Evolutionary conservation across 2,329 filamentous ascomycete genomes (phyloP), one percentile per base, ranked within the genome.

Genomic region (Ophiocordyceps australis): DNA sequence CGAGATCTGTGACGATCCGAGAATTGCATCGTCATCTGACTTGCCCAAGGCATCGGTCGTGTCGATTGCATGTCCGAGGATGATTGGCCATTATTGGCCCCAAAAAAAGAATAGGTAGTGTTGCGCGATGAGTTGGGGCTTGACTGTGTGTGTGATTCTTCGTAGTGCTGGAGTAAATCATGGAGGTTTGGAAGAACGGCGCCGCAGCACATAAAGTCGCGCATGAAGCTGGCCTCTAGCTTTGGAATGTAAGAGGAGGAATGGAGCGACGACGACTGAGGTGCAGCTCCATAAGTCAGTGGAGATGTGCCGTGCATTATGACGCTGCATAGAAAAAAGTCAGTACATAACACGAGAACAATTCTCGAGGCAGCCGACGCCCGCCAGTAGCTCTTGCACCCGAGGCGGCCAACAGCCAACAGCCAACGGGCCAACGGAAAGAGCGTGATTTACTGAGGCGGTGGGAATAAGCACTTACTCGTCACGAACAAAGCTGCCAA

Each of bases 241-340:
- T 93, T 94, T 8, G 85, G 86, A 2, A 94, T 67, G 47, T 95
- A 95, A 15, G 89, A 95, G 6, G 85, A 92, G 1, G 86, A 95
- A 51, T 95, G 86, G 41, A 82, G 91, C 2, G 86, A 94, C 1
- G 89, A 82, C n/a, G 85, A 22, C 9, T 16, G 92, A 49, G 85
- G 77, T 40, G 85, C 69, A 30, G 65, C 73, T 24, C 43, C 47
- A 31, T 34, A 32, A 3, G 31, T 35, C 43, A 86, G 92, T 9
- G 89, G 89, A n/a, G 89, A 95, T 12, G 83, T 94, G 42, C 89
- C 85, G 32, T 81, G 73, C 80, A 94, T 94, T 47, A 91, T 75
- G 45, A 94, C 85, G 50, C 83, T 94, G 47, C 38, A 40, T 29
- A 12, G 14, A 11, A 15, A 12, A 17, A 11, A 12, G 29, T 31